Base-by-base conservation (phyloP, 768 basidiomycete species). In the Favolaschia claudopus region DNA sequence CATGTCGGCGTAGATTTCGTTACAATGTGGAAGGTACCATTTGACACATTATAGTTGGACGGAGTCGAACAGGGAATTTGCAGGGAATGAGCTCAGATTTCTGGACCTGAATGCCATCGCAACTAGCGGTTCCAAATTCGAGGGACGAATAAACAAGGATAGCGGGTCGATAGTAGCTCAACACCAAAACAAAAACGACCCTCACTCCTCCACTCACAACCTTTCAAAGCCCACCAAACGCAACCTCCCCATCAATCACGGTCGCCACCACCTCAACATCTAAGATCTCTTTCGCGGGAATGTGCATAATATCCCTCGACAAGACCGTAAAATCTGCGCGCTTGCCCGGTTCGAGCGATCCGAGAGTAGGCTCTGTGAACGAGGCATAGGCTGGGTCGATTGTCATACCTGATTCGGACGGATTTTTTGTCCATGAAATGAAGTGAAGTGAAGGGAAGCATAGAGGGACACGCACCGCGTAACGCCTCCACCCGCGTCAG, bases 311-410 rank as follows among this genome's bases (percentile, higher is more conserved):
- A 70, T 97, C 87, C 24, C 81, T 82, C 65, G 93, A 86, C 42
- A 96, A 80, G 3, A 97, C 78, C 27, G 94, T 90, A 63, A 91
- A 94, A 71, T 98, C 96, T 1, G 95, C 95, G 64, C 87, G 85
- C 71, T 94, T 95, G 3, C 95, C 95, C 0, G 80, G 74, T 2
- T 76, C 77, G 28, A 99, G 81, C 0, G 89, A 92, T 1, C 96
- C 96, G 1, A 89, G 75, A 6, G 77, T 76, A 12, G 83, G 70
- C 67, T 95, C 93, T 1, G 86, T 78, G 68, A 96, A 95, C 0
- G 91, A 85, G 0, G 95, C 95, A 63, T 92, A 95, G 1, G 96
- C 95, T 0, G 93, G 87, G 63, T 94, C 93, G 33, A 91, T 77
- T 0, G 95, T 96, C 89, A 95, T 93, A 14, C 96, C 92, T 74